Evolutionary conservation across 1,139 yeast species (phyloP), one percentile per base, ranked within the genome.

Genomic region (Hyphopichia fennica): DNA sequence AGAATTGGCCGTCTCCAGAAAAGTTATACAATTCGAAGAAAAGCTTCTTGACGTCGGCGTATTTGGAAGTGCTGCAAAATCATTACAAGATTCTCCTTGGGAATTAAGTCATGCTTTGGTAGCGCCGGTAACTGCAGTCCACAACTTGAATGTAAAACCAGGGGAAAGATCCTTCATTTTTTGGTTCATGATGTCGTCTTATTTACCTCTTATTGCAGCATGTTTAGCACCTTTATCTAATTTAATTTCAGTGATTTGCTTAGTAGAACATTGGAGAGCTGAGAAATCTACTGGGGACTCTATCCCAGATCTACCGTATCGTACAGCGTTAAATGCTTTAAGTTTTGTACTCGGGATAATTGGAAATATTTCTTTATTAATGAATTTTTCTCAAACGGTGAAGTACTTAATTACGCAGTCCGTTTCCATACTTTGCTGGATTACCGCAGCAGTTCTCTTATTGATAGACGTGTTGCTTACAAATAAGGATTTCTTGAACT

Each of bases 211-310:
- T 14, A 58, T 84, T 2, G 82, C 90, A 0, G 90, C 95, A 1
- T 85, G 91, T 51, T 53, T 84, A 33, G 95, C 95, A 0, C 95
- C 96, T 0, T 55, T 87, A 27, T 83, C 91, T 4, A 87, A 87
- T 51, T 75, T 86, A 73, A 74, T 82, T 34, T 83, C 91, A 0
- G 67, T 86, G 5, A 80, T 85, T 2, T 87, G 91, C 1, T 69
- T 86, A n/a, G 81, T 83, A 0, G 84, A 85, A 45, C 73, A 76
- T 40, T 87, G 96, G 96, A 66, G 86, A 45, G 43, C 60, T 4
- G 61, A 63, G 15, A 49, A 46, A 1, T 41, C 28, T 3, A 57
- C 67, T 1, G 66, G 61, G 0, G 35, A 50, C 1, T 47, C 53
- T 3, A 53, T 68, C 0, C 44, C 49, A 1, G 71, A 64, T 39